Percentiles rank a stretch among this genome's conserved stretches.
phyloP scores from a whole-genome alignment of 805 yeast species.

The Candida succiphila region DNA sequence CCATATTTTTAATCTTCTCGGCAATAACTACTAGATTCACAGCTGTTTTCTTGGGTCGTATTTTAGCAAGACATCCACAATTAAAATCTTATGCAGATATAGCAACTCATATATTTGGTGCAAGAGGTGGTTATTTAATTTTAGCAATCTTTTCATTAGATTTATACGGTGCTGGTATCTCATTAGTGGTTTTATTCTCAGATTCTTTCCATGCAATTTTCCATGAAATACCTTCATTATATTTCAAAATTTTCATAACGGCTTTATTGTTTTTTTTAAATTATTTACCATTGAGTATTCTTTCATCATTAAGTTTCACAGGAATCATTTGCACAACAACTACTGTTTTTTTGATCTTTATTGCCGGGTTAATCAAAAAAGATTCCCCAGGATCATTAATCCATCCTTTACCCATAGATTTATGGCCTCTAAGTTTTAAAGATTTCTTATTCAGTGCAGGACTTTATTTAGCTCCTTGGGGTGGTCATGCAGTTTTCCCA shows the following conservation, averaged over 20 bases:
- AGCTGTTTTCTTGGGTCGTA: slow-evolving; percentile 42
- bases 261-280: slow-evolving; percentile 32
- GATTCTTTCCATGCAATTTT: slow-evolving; percentile 48
- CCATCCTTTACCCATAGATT: slow-evolving; percentile 50
- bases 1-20: slow-evolving; percentile 28
- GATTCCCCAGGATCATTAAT: slow-evolving; percentile 68
- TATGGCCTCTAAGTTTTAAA: slow-evolving; percentile 48
- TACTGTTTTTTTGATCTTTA: slow-evolving; percentile 46
- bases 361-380: slow-evolving; percentile 54
- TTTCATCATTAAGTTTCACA: slow-evolving; percentile 57
- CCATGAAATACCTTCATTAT: slow-evolving; percentile 25
- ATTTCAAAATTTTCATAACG: slow-evolving; percentile 34
- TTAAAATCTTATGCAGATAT: slow-evolving; percentile 51
- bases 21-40: slow-evolving; percentile 43
- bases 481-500: slow-evolving; percentile 78
- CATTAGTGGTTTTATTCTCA: slow-evolving; percentile 48
- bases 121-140: slow-evolving; percentile 29
- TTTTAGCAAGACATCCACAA: slow-evolving; percentile 28
- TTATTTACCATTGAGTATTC: slow-evolving; percentile 62
- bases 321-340: slow-evolving; percentile 67
- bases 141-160: slow-evolving; percentile 44
- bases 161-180: slow-evolving; percentile 49
- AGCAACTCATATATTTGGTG: slow-evolving; percentile 41
- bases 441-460: slow-evolving; percentile 56
- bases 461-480: slow-evolving; percentile 70